Conservation (phyloP, 768 basidiomycete species). For the Lactarius psammicola region DNA sequence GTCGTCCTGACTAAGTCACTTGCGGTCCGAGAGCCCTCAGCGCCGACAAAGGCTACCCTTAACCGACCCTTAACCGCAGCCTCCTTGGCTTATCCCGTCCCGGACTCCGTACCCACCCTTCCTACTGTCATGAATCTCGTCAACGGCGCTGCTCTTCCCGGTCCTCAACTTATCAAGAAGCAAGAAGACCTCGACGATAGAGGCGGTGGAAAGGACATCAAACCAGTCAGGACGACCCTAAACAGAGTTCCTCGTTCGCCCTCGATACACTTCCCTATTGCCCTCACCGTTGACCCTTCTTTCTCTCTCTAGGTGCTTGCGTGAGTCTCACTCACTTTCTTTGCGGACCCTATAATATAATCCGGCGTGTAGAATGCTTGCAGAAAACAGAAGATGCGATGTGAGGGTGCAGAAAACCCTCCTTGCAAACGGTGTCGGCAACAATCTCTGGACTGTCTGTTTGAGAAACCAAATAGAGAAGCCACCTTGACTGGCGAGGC, state of each 20-base stretch:
- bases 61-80: constrained; percentile 16
- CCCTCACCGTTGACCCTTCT: constrained; percentile 23
- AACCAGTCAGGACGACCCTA: constrained; percentile 72
- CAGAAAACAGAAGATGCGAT: constrained; percentile 96
- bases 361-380: constrained; percentile 73
- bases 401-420: constrained; percentile 93
- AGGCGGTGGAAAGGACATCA: constrained; percentile 54
- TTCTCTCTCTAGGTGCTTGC: constrained; percentile 62
- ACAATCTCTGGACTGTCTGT: constrained; percentile 86
- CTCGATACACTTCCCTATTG: constrained; percentile 27
- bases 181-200: constrained; percentile 54
- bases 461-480: constrained; percentile 90
- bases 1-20: background rate
- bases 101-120: constrained; percentile 19
- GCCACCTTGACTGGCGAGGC: constrained; percentile 87
- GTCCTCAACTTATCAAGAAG: constrained; percentile 48
- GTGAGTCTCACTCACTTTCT: constrained; percentile 43
- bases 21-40: background rate
- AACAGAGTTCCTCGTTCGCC: constrained; percentile 84
- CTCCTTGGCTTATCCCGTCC: constrained; percentile 1
- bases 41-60: constrained; percentile 10
- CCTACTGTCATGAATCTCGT: constrained; percentile 23
- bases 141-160: constrained; percentile 25
- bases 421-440: constrained; percentile 94
- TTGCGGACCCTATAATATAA: constrained; percentile 21